Percentiles rank a stretch among this genome's conserved stretches.
Evolutionary conservation across 805 yeast genomes (phyloP).

Genomic region (Cyberlindnera maritima): DNA sequence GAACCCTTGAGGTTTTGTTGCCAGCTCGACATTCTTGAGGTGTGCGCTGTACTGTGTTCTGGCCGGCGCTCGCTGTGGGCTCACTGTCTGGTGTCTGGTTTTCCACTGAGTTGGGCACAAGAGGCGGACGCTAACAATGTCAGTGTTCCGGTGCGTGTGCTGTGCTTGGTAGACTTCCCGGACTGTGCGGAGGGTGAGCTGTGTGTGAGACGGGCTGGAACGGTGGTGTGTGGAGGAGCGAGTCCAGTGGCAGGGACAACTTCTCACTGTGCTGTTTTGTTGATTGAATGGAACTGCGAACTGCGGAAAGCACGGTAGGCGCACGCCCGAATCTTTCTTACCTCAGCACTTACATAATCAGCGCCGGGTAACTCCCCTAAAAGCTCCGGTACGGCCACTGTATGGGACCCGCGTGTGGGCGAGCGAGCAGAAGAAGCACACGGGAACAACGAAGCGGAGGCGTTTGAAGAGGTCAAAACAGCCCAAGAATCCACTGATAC

Average conservation of each 20-base stretch:
- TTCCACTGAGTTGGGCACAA: not conserved
- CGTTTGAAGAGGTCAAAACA: too few relatives aligned
- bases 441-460: not conserved
- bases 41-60: not conserved
- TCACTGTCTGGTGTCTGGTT: not conserved
- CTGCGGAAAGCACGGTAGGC: too few relatives aligned
- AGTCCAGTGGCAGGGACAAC: not conserved
- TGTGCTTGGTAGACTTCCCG: not conserved
- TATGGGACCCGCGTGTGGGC: too few relatives aligned
- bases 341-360: too few relatives aligned
- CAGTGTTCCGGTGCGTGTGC: not conserved
- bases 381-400: too few relatives aligned
- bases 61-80: not conserved
- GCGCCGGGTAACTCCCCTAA: too few relatives aligned
- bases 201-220: not conserved
- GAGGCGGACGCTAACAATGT: not conserved
- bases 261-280: not conserved
- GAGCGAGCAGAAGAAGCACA: not conserved
- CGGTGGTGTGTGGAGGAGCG: not conserved
- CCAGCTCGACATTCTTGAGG: slow-evolving; percentile 19
- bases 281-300: not conserved
- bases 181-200: not conserved
- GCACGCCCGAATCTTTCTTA: too few relatives aligned
- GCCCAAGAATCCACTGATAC: not conserved
- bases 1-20: slow-evolving; percentile 23